These are phyloP conservation scores for Laetiporus sulphureus DNA, from an alignment of 1,284 basidiomycete species.

Conservation along the genomic window DNA sequence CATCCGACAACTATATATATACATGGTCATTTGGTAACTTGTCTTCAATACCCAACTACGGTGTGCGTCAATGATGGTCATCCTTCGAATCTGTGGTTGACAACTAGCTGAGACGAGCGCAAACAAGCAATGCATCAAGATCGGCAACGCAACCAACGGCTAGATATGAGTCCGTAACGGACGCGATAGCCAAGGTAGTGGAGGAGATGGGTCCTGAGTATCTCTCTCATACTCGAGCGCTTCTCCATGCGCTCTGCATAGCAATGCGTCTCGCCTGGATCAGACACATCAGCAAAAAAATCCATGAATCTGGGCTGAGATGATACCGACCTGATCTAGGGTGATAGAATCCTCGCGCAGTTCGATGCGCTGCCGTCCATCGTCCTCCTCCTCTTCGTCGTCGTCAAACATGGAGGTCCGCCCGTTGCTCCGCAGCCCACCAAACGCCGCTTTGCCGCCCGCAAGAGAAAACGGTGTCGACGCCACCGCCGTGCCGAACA, in stretches of 20 bases:
- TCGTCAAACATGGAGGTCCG: conserved; percentile 40
- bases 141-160: too few species aligned
- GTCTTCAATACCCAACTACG: too few species aligned
- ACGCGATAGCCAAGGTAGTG: too few species aligned
- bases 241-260: conserved; percentile 71
- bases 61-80: too few species aligned
- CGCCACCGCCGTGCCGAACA: conserved; percentile 76
- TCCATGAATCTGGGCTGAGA: too few species aligned
- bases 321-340: conserved; percentile 69
- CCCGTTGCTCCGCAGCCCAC: conserved; percentile 47
- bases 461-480: conserved; percentile 74
- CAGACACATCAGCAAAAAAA: too few species aligned
- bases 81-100: too few species aligned
- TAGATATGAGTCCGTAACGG: too few species aligned
- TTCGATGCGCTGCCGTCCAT: conserved; percentile 64
- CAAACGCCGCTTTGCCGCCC: conserved; percentile 75
- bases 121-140: too few species aligned
- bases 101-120: too few species aligned
- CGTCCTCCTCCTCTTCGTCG: conserved; percentile 58
- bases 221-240: conserved; percentile 37
- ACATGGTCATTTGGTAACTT: too few species aligned
- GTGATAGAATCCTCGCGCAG: conserved; percentile 78
- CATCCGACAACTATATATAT: too few species aligned
- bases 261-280: conserved; percentile 60
- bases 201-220: not conserved